Evolutionary conservation across 306 rosid species (phyloP).

Genomic region (Ceratonia siliqua): DNA sequence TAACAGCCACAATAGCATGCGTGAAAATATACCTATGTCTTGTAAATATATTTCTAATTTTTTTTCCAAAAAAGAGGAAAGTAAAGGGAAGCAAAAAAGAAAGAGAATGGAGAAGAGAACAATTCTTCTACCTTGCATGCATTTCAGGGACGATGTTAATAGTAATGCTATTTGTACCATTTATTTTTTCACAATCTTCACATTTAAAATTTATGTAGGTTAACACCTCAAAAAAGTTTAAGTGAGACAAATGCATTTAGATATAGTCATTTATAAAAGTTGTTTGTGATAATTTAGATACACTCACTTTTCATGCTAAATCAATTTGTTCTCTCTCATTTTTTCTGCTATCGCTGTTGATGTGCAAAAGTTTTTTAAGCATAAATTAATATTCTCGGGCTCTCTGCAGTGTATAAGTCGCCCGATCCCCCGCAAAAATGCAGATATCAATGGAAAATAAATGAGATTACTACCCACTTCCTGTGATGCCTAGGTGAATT

Average conservation of each 20-base stretch:
- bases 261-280: too few species aligned
- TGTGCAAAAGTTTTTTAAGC: background rate
- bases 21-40: background rate
- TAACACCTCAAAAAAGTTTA: too few species aligned
- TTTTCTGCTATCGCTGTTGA: background rate
- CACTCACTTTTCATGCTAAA: background rate
- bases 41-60: background rate
- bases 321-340: background rate
- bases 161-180: too few species aligned
- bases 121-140: background rate
- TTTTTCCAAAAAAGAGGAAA: too few species aligned
- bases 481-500: background rate
- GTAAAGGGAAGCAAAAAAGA: too few species aligned
- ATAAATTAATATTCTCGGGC: background rate
- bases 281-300: too few species aligned
- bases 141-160: background rate
- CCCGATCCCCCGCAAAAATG: background rate
- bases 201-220: too few species aligned
- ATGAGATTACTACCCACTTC: background rate
- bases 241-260: too few species aligned
- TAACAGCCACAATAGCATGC: background rate
- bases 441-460: background rate
- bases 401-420: background rate
- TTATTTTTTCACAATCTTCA: too few species aligned
- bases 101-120: too few species aligned